Evolutionary conservation across 23 red algal genomes (phyloP), one percentile per base, ranked within the genome.

Genomic region (Pyropia yezoensis): DNA sequence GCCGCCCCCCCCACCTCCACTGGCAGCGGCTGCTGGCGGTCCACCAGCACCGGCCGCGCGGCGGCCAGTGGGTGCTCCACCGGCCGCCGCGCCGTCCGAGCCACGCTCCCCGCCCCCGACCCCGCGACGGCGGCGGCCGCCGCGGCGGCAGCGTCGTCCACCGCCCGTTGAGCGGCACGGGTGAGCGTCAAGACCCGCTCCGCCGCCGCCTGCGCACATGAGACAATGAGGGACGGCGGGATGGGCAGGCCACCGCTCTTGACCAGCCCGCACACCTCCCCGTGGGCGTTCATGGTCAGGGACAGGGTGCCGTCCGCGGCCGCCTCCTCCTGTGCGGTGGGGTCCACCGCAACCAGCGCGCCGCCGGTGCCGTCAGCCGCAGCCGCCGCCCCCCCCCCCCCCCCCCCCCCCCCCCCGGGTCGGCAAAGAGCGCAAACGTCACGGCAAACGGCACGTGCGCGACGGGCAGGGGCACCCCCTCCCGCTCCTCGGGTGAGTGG

Each of bases 261-360:
- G 63, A 66, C 62, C 24, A 95, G 71, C 18, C 80, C 89, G 50
- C 89, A 95, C 17, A 95, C 70, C 57, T 95, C 80, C 25, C 73
- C 78, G 55, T 85, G 79, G 8, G 80, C 73, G 57, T 95, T 95
- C 25, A 95, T 76, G 19, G 82, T 61, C 11, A 95, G 64, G 5
- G 89, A 95, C 3, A 95, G 25, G 1, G 34, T 22, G 14, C 79
- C 89, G 34, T 78, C 61, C 18, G 66, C 47, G 2, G 73, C 71
- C 14, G 56, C n/a, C 62, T 95, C 89, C 59, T 95, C 89, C 16
- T 70, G 55, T 30, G 63, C 58, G 45, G 59, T 74, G 14, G 89
- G 89, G 63, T 87, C 89, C 5, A 95, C 33, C 27, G 70, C 62
- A 27, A 76, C 75, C 5, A 69, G 50, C 21, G 26, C 18, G 18